Conservation (phyloP, 2,329 filamentous ascomycete genomes). For the Diaporthe sp. region DNA sequence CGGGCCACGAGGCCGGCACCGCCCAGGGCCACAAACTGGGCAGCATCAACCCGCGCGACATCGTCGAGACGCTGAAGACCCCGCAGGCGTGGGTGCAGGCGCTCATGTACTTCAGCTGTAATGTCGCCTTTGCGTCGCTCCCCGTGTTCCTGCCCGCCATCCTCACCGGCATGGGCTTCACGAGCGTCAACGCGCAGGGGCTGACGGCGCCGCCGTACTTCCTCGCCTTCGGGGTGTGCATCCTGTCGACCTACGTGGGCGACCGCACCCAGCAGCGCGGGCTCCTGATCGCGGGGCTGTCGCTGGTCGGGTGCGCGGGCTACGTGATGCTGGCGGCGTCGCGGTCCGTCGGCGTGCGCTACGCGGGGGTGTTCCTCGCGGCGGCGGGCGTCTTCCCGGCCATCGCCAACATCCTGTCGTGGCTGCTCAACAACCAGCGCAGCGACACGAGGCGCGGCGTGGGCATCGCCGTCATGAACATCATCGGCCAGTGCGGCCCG, state of each 20-base stretch:
- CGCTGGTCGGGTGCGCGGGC: constrained; percentile 69
- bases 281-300: constrained; percentile 68
- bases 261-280: constrained; percentile 76
- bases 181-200: constrained; percentile 76
- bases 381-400: constrained; percentile 69
- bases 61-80: constrained; percentile 61
- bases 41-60: constrained; percentile 59
- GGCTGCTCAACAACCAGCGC: constrained; percentile 79
- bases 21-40: constrained; percentile 56
- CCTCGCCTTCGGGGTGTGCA: constrained; percentile 73
- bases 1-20: constrained; percentile 60
- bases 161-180: constrained; percentile 76
- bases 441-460: constrained; percentile 75
- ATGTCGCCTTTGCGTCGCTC: constrained; percentile 75
- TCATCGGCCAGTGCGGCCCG: constrained; percentile 74
- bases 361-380: constrained; percentile 62
- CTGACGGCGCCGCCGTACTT: constrained; percentile 80
- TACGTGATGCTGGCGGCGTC: constrained; percentile 75
- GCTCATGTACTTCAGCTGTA: constrained; percentile 71
- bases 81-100: constrained; percentile 64
- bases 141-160: constrained; percentile 76
- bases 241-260: constrained; percentile 73
- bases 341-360: constrained; percentile 57
- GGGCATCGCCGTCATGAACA: constrained; percentile 72
- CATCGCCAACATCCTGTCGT: constrained; percentile 78